Conservation (phyloP, 805 yeast genomes). For the Dipodascus geniculatus region DNA sequence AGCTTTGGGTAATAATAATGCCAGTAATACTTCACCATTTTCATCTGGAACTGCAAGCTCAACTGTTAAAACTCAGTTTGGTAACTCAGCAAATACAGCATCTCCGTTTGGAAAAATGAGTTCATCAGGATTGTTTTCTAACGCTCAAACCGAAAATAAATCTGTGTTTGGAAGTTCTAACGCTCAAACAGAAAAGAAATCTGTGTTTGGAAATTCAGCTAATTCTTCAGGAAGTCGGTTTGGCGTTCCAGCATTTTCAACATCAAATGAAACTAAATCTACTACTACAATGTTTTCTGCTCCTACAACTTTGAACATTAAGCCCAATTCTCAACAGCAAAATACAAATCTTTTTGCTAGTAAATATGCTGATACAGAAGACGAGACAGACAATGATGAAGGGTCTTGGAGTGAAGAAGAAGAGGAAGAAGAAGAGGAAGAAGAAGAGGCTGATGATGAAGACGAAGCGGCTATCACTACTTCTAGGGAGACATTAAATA, state of each 20-base stretch:
- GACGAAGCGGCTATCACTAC: neutral
- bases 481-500: neutral
- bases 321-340: neutral
- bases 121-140: neutral
- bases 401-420: neutral
- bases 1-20: too few species aligned
- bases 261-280: slow-evolving; percentile 2
- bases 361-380: slow-evolving; percentile 1
- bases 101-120: neutral
- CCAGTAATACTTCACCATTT: too few species aligned
- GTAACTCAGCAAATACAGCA: too few species aligned
- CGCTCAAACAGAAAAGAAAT: too few species aligned
- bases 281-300: neutral
- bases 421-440: slow-evolving; percentile 9
- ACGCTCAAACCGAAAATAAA: too few species aligned
- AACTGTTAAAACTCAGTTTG: too few species aligned
- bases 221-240: too few species aligned
- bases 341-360: neutral
- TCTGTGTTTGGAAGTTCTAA: neutral
- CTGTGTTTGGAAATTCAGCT: neutral
- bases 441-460: slow-evolving; percentile 2
- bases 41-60: too few species aligned
- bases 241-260: neutral
- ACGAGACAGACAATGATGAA: slow-evolving; percentile 2
- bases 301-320: neutral